Evolutionary conservation across 2,329 filamentous ascomycete genomes (phyloP), one percentile per base, ranked within the genome.

Genomic region (Penicillium polonicum): DNA sequence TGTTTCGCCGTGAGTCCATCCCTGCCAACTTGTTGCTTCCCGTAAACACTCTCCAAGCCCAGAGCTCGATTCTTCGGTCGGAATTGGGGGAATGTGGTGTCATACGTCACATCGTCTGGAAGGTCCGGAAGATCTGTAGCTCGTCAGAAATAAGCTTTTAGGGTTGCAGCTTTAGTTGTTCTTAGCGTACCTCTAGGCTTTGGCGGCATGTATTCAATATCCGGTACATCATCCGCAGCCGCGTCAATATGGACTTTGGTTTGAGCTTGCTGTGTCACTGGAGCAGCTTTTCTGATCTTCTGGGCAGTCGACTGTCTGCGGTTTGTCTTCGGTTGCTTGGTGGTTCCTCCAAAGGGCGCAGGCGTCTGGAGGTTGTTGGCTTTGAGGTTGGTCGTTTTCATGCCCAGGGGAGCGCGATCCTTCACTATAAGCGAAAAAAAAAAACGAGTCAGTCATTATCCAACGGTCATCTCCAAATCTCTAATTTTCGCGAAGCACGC

Each of bases 381-480:
- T 79, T 96, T 97, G 53, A 90, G 91, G 74, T 99, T 99, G 52
- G 94, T 97, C 1, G 93, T 97, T 77, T 99, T 99, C 81, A 91
- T 88, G 35, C 93, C 93, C 48, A 99, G 79, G 13, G 91, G 90
- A 38, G 92, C 92, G 68, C 93, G 87, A 59, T 81, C 87, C 58
- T 86, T 85, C 50, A 87, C 83, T 55, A 82, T 86, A 61, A 48
- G 43, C 29, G 35, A 27, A 2, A 50, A 36, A 25, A 25, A 35
- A 53, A 39, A 27, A 55, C 56, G 35, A 57, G 60, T 50, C 57
- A 55, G 48, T 48, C 27, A 31, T 43, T 23, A 43, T 55, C 15
- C n/a, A 48, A 63, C 29, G 4, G 9, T 27, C 17, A 36, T 44
- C 35, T 48, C 29, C 49, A 31, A 45, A 36, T 46, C 59, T 48